Conservation (phyloP, 2,329 filamentous ascomycete species). For the Diaporthe sp. region DNA sequence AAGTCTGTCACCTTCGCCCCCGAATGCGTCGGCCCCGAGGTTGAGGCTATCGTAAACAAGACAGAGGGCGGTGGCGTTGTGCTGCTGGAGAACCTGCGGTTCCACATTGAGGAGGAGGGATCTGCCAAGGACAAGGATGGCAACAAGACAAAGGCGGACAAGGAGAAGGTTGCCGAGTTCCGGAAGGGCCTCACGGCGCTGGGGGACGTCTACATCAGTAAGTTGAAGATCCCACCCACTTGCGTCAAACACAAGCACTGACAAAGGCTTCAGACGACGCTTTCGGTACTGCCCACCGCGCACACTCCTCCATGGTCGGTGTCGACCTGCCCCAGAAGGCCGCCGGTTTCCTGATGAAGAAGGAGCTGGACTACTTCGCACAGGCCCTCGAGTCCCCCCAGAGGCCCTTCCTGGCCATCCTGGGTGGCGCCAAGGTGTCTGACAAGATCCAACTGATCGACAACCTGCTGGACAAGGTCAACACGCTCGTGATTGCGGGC, state of each 20-base stretch:
- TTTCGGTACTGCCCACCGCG: conserved; percentile 97
- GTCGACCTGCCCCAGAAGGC: conserved; percentile 96
- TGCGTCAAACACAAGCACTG: conserved; percentile 34
- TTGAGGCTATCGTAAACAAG: conserved; percentile 89
- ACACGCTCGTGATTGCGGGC: conserved; percentile 96
- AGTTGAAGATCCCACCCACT: conserved; percentile 49
- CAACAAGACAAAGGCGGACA: conserved; percentile 98
- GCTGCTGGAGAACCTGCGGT: conserved; percentile 96
- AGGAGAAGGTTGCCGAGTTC: conserved; percentile 91
- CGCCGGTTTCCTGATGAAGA: conserved; percentile 99
- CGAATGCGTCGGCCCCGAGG: conserved; percentile 90
- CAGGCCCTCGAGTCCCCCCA: conserved; percentile 93
- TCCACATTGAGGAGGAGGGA: conserved; percentile 98
- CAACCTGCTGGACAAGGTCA: conserved; percentile 97
- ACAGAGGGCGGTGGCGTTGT: conserved; percentile 85
- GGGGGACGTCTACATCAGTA: conserved; percentile 96
- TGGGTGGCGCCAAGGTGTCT: conserved; percentile 97
- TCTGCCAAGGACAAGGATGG: conserved; percentile 93
- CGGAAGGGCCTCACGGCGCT: conserved; percentile 93
- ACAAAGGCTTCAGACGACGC: conserved; percentile 78
- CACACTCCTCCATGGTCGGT: conserved; percentile 99
- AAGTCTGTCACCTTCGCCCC: conserved; percentile 88
- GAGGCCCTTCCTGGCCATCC: conserved; percentile 97
- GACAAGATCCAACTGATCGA: conserved; percentile 99
- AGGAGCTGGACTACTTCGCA: conserved; percentile 99